Base-by-base conservation (phyloP, 345 rosid species). In the Brassica rapa region DNA sequence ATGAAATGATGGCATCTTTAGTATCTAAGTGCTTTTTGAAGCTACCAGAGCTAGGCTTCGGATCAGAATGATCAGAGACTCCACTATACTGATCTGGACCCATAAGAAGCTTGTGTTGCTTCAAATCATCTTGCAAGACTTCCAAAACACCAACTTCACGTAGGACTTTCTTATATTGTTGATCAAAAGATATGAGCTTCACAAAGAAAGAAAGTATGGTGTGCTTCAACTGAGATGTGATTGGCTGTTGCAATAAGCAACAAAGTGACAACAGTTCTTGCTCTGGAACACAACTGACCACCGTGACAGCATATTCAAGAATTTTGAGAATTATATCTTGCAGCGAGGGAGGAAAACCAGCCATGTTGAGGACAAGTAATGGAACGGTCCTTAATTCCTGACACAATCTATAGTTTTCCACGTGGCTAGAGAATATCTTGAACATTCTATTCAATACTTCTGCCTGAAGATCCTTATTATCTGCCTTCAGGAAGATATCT, bases 251-350 rank as follows among this genome's bases (percentile, higher is more conserved):
- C 88, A 96, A 79, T 72, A 96, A 87, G 89, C 99, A 96, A 84
- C 98, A 93, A 56, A 96, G 92, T 56, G 99, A 93, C 81, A 96
- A 89, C 84, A 96, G 77, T 80, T 96, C 99, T 83, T 96, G 99
- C 88, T 96, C 99, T 30, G 99, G 99, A 73, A 96, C 89, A 80
- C 99, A 96, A 84, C 90, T 96, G 82, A 91, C 97, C 71, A 96
- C 97, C 29, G 99, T 96, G 73, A 96, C 99, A 71, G 99, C 98
- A 82, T 93, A 93, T 77, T 93, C 98, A 82, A 96, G 98, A 84
- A 96, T 96, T 86, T 96, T 96, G 84, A 96, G 85, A 71, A 96
- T 91, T 80, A 88, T 91, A 73, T 91, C 97, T 86, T 91, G 99
- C 88, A 96, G 84, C 21, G 96, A 86, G 78, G 90, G 75, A 76